A percentile compares a stretch with the other conserved stretches of the same genome.
Conservation (phyloP, 495 filamentous ascomycete species). For the Talaromyces wortmannii region DNA sequence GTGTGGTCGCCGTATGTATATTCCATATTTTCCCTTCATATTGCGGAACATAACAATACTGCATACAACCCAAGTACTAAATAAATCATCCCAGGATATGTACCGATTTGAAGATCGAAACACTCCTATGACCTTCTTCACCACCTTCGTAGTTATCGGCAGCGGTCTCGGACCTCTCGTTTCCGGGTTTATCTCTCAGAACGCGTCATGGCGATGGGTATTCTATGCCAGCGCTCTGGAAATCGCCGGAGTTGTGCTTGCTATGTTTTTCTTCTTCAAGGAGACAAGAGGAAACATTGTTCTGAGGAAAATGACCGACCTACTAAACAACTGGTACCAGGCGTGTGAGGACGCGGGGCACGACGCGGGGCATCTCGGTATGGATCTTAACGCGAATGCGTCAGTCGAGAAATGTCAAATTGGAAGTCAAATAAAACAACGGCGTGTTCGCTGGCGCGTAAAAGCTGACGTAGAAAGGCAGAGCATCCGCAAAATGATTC, state of each 20-base stretch:
- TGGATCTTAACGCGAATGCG: conserved; percentile 24
- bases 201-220: conserved; percentile 67
- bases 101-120: conserved; percentile 63
- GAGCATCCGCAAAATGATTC: conserved; percentile 54
- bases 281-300: conserved; percentile 69
- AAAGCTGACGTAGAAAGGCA: conserved; percentile 63
- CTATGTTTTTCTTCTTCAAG: conserved; percentile 41
- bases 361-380: no score
- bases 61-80: background rate
- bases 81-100: conserved; percentile 55
- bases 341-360: conserved; percentile 49
- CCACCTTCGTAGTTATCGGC: conserved; percentile 56
- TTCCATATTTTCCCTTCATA: background rate
- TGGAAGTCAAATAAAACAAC: conserved; percentile 31
- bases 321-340: conserved; percentile 66
- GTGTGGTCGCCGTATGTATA: conserved; percentile 58
- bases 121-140: conserved; percentile 74
- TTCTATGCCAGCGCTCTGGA: conserved; percentile 67
- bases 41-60: background rate
- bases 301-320: conserved; percentile 55
- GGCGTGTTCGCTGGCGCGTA: conserved; percentile 65
- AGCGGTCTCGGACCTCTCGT: conserved; percentile 66
- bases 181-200: conserved; percentile 55
- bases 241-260: conserved; percentile 46
- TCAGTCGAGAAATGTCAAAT: conserved; percentile 12